Conservation (phyloP, 1,284 basidiomycete genomes). For the Pseudozyma thailandica region DNA sequence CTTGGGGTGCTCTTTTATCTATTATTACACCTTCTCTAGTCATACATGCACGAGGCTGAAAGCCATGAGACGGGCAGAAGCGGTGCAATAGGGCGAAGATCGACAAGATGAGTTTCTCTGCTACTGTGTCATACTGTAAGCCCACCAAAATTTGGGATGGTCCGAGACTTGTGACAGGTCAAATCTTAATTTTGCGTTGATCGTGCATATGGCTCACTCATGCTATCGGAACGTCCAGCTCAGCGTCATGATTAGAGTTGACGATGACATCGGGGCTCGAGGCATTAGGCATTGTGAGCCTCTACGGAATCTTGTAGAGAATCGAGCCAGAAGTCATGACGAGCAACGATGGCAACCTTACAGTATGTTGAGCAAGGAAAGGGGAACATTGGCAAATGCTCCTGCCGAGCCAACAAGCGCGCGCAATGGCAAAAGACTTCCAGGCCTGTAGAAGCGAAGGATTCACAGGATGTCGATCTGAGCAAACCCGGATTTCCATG, state of each 20-base stretch:
- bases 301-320: too few relatives aligned
- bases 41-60: too few relatives aligned
- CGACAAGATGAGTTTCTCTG: too few relatives aligned
- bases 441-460: too few relatives aligned
- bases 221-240: background rate
- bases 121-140: background rate
- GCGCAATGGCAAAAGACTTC: too few relatives aligned
- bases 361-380: background rate
- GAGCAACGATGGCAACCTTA: background rate
- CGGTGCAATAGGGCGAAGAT: too few relatives aligned
- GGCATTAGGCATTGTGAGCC: too few relatives aligned
- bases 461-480: background rate
- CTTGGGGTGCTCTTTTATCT: too few relatives aligned
- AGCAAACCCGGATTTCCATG: background rate
- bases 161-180: constrained; percentile 43
- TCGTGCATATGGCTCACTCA: background rate
- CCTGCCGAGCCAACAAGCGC: constrained; percentile 13
- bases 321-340: background rate
- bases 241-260: too few relatives aligned
- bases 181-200: constrained; percentile 3
- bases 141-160: background rate
- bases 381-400: background rate
- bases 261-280: too few relatives aligned
- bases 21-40: too few relatives aligned
- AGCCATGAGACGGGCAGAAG: too few relatives aligned